phyloP scores from a whole-genome alignment of 805 yeast genomes.

The Pichia rugopelliculosa region DNA sequence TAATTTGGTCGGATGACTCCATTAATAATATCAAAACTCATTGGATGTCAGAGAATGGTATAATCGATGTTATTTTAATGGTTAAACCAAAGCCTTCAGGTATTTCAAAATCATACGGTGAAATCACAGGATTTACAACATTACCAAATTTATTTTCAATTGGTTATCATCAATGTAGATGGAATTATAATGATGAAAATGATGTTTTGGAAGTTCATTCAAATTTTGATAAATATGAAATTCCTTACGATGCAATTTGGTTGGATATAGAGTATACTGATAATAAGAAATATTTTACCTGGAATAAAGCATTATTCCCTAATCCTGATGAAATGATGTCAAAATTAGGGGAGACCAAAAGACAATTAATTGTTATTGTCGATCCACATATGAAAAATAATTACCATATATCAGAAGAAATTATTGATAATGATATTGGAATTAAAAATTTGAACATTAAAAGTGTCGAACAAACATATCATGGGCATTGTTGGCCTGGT shows the following conservation, averaged over 20 bases:
- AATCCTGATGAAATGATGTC: slow-evolving; percentile 63
- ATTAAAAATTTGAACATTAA: slow-evolving; percentile 40
- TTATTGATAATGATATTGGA: slow-evolving; percentile 40
- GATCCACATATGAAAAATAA: slow-evolving; percentile 85
- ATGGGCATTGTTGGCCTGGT: slow-evolving; percentile 98
- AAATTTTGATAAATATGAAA: slow-evolving; percentile 61
- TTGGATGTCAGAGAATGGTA: slow-evolving; percentile 92
- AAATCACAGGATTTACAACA: slow-evolving; percentile 62
- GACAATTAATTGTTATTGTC: slow-evolving; percentile 76
- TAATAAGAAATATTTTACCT: slow-evolving; percentile 80
- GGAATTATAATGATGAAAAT: slow-evolving; percentile 88
- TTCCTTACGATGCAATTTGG: slow-evolving; percentile 93
- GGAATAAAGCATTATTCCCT: slow-evolving; percentile 73
- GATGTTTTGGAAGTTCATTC: slow-evolving; percentile 72
- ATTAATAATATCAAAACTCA: slow-evolving; percentile 42
- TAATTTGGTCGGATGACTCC: neutral
- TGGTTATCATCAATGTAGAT: slow-evolving; percentile 94
- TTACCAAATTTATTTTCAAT: slow-evolving; percentile 74
- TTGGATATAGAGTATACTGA: slow-evolving; percentile 90
- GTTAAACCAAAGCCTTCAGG: slow-evolving; percentile 48
- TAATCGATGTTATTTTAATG: slow-evolving; percentile 66
- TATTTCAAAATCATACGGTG: slow-evolving; percentile 55
- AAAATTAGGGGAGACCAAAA: slow-evolving; percentile 59
- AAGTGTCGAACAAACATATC: slow-evolving; percentile 39
- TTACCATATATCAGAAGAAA: slow-evolving; percentile 53